Evolutionary conservation across 495 filamentous ascomycete genomes (phyloP).

Genomic region (Aspergillus heteromorphus): DNA sequence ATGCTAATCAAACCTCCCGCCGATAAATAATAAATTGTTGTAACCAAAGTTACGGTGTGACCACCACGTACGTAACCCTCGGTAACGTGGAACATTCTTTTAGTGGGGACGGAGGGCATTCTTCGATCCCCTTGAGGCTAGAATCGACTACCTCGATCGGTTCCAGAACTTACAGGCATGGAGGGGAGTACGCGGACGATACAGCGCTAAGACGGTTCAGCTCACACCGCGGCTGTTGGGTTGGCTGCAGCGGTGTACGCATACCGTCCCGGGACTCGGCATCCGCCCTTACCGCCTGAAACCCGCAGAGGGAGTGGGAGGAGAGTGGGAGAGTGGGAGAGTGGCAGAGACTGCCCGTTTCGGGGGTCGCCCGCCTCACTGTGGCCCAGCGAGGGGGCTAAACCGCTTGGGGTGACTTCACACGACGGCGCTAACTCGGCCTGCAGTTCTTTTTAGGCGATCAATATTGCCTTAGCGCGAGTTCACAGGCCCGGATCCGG

Average conservation of each 20-base stretch:
- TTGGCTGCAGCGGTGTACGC: not conserved
- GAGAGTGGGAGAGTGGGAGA: too few species aligned
- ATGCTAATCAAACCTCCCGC: too few species aligned
- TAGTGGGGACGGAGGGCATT: conserved; percentile 1
- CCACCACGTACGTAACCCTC: not conserved
- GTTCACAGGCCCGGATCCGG: too few species aligned
- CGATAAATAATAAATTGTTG: not conserved
- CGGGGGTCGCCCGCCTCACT: conserved; percentile 1
- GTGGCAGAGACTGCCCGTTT: too few species aligned
- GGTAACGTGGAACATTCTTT: conserved; percentile 11
- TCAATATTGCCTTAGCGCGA: conserved; percentile 2
- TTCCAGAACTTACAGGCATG: conserved; percentile 4
- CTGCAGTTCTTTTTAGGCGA: not conserved
- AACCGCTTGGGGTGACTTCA: not conserved
- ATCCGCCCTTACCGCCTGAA: conserved; percentile 12
- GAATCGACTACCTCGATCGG: not conserved
- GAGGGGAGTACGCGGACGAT: not conserved
- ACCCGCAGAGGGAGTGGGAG: not conserved
- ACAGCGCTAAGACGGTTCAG: conserved; percentile 1
- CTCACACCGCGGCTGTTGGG: not conserved
- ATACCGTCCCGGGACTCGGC: conserved; percentile 9
- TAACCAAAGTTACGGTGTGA: not conserved
- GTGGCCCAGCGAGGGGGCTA: not conserved
- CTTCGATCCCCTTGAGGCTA: not conserved
- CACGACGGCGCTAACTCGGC: not conserved